These are phyloP conservation scores for Pichia inconspicua DNA, from an alignment of 1,139 yeast species.

Conservation along the genomic window DNA sequence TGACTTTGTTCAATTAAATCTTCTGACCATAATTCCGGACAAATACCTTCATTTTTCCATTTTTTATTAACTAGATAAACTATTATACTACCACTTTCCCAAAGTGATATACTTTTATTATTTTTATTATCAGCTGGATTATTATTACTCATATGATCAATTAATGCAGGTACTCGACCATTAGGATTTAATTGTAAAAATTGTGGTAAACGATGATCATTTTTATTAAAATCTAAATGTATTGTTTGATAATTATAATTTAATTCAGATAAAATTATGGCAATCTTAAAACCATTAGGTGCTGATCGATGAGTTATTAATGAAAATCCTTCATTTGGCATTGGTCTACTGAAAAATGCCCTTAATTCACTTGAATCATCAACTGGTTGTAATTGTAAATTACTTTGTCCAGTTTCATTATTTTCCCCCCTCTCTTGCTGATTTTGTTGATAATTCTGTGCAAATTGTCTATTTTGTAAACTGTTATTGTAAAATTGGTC, in stretches of 20 bases:
- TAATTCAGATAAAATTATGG: slow-evolving; percentile 79
- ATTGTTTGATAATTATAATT: slow-evolving; percentile 75
- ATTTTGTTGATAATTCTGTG: slow-evolving; percentile 1
- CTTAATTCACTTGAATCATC: slow-evolving; percentile 40
- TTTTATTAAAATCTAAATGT: slow-evolving; percentile 77
- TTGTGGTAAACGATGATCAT: slow-evolving; percentile 91
- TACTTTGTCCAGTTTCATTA: not conserved
- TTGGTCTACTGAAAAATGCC: slow-evolving; percentile 53
- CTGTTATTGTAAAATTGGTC: slow-evolving; percentile 5
- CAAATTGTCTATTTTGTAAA: not conserved
- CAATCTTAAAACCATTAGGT: slow-evolving; percentile 95
- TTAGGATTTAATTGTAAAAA: slow-evolving; percentile 88
- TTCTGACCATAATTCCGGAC: slow-evolving; percentile 68
- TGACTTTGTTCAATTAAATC: slow-evolving; percentile 78
- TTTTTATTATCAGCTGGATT: not conserved
- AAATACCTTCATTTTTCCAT: slow-evolving; percentile 60
- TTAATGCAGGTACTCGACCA: slow-evolving; percentile 89
- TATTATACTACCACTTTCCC: slow-evolving; percentile 94
- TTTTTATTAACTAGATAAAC: slow-evolving; percentile 66
- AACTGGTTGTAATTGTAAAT: slow-evolving; percentile 5
- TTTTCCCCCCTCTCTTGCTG: slow-evolving; percentile 4
- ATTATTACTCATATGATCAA: slow-evolving; percentile 60
- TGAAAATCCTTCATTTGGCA: slow-evolving; percentile 79
- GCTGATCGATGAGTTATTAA: slow-evolving; percentile 87
- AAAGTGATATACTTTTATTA: slow-evolving; percentile 39